Conservation (phyloP, 1,139 yeast genomes). For the Taphrina sp. region DNA sequence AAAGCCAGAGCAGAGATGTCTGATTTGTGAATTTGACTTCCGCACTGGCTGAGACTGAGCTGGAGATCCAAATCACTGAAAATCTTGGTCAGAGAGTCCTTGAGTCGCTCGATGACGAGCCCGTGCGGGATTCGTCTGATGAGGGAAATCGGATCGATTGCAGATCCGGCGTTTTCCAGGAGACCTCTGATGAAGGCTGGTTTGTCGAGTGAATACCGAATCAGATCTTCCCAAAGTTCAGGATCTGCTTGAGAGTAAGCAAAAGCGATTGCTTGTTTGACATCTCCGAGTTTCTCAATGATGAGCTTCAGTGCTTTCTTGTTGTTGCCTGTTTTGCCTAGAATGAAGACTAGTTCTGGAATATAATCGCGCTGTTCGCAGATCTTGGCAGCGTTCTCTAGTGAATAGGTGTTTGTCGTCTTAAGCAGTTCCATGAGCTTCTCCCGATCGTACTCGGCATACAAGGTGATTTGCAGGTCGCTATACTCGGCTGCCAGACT, state of each 20-base stretch:
- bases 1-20: slow-evolving; percentile 1
- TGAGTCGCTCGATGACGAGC: slow-evolving; percentile 64
- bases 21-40: slow-evolving; percentile 13
- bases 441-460: slow-evolving; percentile 58
- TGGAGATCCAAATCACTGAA: slow-evolving; percentile 58
- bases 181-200: slow-evolving; percentile 74
- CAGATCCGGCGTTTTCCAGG: slow-evolving; percentile 55
- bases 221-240: slow-evolving; percentile 74
- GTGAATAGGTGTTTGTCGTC: slow-evolving; percentile 57
- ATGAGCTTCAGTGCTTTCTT: slow-evolving; percentile 72
- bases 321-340: slow-evolving; percentile 81
- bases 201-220: slow-evolving; percentile 66
- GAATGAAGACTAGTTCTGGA: slow-evolving; percentile 74
- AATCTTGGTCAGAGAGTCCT: slow-evolving; percentile 60
- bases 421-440: slow-evolving; percentile 59
- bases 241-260: slow-evolving; percentile 69
- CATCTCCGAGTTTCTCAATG: slow-evolving; percentile 72
- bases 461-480: slow-evolving; percentile 62
- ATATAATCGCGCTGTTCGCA: slow-evolving; percentile 57
- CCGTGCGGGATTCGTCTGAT: slow-evolving; percentile 62
- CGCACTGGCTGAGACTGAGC: slow-evolving; percentile 24
- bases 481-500: slow-evolving; percentile 58
- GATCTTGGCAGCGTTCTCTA: slow-evolving; percentile 64
- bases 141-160: slow-evolving; percentile 67
- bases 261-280: slow-evolving; percentile 75